Evolutionary conservation across 495 filamentous ascomycete genomes (phyloP).

Genomic region (Penicillium flavigenum): DNA sequence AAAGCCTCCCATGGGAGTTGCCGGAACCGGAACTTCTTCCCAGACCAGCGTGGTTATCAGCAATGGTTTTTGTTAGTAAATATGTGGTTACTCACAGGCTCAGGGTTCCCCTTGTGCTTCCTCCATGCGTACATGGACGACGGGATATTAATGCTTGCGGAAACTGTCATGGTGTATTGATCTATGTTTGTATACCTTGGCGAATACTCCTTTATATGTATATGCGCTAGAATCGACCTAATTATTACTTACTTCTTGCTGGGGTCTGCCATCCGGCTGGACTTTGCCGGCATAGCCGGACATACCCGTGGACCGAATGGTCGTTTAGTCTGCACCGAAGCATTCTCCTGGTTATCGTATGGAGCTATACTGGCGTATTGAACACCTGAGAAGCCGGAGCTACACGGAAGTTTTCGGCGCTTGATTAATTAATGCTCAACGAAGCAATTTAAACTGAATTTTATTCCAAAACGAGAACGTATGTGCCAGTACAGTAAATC

Average conservation of each 20-base stretch:
- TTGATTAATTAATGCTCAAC: not conserved
- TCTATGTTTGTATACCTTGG: not conserved
- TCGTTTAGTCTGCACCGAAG: not conserved
- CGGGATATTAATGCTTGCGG: not conserved
- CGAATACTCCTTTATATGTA: not conserved
- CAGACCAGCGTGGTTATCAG: conserved; percentile 12
- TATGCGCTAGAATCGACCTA: not conserved
- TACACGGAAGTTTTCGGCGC: no score
- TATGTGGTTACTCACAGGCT: conserved; percentile 7
- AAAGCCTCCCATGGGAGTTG: conserved; percentile 13
- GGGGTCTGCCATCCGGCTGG: not conserved
- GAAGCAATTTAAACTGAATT: not conserved
- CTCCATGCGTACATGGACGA: conserved; percentile 24
- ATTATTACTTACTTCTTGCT: not conserved
- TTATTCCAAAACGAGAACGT: not conserved
- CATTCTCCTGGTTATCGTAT: not conserved
- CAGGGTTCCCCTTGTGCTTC: conserved; percentile 23
- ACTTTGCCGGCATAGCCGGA: not conserved
- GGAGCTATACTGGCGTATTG: not conserved
- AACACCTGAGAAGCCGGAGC: no score
- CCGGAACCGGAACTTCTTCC: conserved; percentile 22
- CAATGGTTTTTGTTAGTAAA: no score
- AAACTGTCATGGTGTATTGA: not conserved
- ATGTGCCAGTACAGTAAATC: not conserved
- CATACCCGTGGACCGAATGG: no score